Conservation (phyloP, 352 stramenopile species). For the Phytopythium litorale region DNA sequence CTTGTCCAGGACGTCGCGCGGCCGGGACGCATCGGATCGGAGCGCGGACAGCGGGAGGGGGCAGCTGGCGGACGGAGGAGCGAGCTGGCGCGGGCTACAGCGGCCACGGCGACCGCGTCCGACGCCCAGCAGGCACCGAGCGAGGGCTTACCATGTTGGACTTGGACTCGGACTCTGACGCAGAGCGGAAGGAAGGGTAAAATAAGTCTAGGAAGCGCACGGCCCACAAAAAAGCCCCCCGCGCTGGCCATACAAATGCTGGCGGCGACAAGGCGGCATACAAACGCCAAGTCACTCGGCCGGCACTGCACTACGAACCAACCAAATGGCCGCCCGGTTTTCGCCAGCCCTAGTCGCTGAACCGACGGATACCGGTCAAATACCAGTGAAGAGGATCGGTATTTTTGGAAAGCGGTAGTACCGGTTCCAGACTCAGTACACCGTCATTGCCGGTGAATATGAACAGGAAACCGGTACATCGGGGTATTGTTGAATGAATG, state of each 20-base stretch:
- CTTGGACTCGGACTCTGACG: constrained; percentile 83
- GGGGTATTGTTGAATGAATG: too few species aligned
- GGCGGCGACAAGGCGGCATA: constrained; percentile 38
- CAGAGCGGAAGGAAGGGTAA: constrained; percentile 86
- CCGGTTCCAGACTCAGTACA: too few species aligned
- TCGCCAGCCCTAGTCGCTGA: not conserved
- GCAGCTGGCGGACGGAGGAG: not conserved
- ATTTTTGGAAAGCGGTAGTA: not conserved
- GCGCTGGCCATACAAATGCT: constrained; percentile 54
- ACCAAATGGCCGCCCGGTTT: constrained; percentile 37
- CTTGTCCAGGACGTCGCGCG: not conserved
- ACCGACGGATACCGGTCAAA: not conserved
- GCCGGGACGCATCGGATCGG: not conserved
- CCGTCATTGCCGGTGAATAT: too few species aligned
- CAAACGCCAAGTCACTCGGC: constrained; percentile 53
- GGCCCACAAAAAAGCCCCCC: constrained; percentile 20
- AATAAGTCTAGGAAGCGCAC: constrained; percentile 55
- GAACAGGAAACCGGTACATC: too few species aligned
- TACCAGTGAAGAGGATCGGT: not conserved
- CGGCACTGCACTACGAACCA: constrained; percentile 59
- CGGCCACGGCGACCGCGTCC: not conserved
- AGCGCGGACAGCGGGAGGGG: not conserved
- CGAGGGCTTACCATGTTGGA: constrained; percentile 76
- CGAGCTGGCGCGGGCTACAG: not conserved
- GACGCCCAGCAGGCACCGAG: not conserved